Base-by-base conservation (phyloP, 2,329 filamentous ascomycete genomes). In the Xylariales sp. region DNA sequence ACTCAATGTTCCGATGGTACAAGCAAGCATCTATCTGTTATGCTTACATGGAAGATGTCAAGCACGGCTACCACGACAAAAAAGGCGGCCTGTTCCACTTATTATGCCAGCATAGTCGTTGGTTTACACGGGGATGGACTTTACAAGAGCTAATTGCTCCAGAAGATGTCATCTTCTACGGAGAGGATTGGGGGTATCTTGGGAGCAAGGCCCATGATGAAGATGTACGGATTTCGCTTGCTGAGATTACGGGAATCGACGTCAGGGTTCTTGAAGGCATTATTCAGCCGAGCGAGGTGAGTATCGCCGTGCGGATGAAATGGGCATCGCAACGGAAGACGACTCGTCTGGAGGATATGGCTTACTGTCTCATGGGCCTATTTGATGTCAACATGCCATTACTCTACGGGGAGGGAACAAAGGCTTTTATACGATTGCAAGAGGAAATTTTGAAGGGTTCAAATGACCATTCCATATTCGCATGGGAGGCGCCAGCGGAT, bases 371-470 rank as follows among this genome's bases (percentile, higher is more conserved):
- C 2, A 68, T 70, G 65, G 65, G 68, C 5, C 50, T 68, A 16
- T 70, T 70, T 36, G 62, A 68, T n/a, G 65, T 70, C 18, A 68
- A 68, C 49, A 70, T 68, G 68, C 68, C 68, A 2, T 57, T 70
- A 7, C 58, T 68, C 3, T 70, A 70, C 39, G 65, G 65, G 28
- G 68, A 70, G 18, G 65, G 68, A 16, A 53, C 16, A 6, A 68
- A 65, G 39, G 62, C 68, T 12, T 70, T 70, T 36, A 63, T 65
- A n/a, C 65, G 65, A 48, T 30, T 70, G 43, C 68, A 70, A 63
- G 65, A 70, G 53, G 68, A 70, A 30, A 68, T 70, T 16, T 18
- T 70, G 45, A 70, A 63, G 39, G 23, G 12, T 3, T 70, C 64
- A 1, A 48, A 62, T 53, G 68, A 70, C 23, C 62, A 70, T 36